Conservation (phyloP, 306 rosid genomes). For the Lathyrus sativus region DNA sequence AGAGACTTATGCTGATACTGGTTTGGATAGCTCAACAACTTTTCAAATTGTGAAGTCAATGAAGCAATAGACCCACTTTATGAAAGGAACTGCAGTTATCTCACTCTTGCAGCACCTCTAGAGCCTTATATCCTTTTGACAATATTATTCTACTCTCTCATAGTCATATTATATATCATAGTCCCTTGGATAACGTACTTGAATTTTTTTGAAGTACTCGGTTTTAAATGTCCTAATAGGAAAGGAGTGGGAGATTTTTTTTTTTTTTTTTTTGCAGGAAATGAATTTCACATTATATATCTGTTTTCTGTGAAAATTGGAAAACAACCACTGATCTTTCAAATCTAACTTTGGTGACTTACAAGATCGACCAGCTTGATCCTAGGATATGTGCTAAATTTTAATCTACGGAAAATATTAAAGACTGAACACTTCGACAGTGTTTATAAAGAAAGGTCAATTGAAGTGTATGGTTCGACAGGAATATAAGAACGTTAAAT, state of each 20-base stretch:
- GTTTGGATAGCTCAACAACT: constrained; percentile 73
- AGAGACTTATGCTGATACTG: no score
- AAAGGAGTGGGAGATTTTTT: constrained; percentile 65
- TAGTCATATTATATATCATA: constrained; percentile 62
- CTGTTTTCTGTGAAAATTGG: no score
- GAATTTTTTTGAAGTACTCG: constrained; percentile 37
- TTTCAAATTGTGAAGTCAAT: constrained; percentile 59
- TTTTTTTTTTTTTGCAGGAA: constrained; percentile 69
- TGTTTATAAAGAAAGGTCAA: no score
- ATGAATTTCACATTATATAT: constrained; percentile 44
- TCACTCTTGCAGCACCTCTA: constrained; percentile 50
- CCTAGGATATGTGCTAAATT: no score
- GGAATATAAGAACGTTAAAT: no score
- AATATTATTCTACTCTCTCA: constrained; percentile 56
- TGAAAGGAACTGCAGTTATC: constrained; percentile 53
- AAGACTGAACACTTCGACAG: no score
- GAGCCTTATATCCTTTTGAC: background rate
- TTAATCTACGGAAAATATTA: no score
- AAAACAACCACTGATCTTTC: no score
- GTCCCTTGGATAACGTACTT: constrained; percentile 55
- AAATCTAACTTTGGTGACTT: no score
- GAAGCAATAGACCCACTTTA: constrained; percentile 55
- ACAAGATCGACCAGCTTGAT: no score
- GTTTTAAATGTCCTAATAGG: constrained; percentile 53
- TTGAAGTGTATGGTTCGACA: no score